Percentiles rank a stretch among this genome's conserved stretches.
Evolutionary conservation across 2,329 filamentous ascomycete species (phyloP).

Genomic region (Paecilomyces niveus): DNA sequence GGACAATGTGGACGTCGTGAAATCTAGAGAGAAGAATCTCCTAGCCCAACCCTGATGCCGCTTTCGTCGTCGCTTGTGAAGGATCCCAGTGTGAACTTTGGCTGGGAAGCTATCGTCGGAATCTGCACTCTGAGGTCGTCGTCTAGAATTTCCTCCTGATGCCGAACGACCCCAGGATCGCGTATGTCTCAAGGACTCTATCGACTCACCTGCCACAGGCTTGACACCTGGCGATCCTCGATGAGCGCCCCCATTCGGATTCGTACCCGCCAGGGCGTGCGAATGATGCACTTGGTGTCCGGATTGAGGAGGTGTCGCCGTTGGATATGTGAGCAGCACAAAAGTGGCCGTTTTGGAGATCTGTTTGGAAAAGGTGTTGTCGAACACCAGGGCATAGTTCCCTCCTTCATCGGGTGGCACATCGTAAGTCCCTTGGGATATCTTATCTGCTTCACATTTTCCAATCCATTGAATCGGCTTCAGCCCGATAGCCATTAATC

Average conservation of each 20-base stretch:
- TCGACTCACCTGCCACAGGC: conserved; percentile 40
- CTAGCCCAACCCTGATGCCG: conserved; percentile 88
- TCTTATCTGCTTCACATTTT: conserved; percentile 94
- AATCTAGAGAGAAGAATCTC: conserved; percentile 93
- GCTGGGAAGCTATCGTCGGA: conserved; percentile 20
- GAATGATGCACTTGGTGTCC: conserved; percentile 43
- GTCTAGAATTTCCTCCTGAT: conserved; percentile 13
- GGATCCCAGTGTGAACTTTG: conserved; percentile 71
- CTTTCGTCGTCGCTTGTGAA: conserved; percentile 88
- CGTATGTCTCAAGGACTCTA: conserved; percentile 42
- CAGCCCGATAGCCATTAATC: conserved; percentile 55
- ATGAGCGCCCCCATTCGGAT: conserved; percentile 11
- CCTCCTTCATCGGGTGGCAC: conserved; percentile 68
- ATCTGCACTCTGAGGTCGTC: conserved; percentile 16
- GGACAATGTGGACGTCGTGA: conserved; percentile 84
- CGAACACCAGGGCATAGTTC: conserved; percentile 94
- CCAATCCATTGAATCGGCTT: conserved; percentile 71
- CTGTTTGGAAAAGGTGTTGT: conserved; percentile 97
- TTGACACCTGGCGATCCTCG: conserved; percentile 25
- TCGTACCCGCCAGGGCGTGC: conserved; percentile 45
- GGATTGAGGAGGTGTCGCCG: conserved; percentile 48
- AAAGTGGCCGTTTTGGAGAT: conserved; percentile 92
- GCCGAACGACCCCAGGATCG: conserved; percentile 17
- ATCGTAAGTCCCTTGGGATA: conserved; percentile 82
- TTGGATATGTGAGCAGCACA: conserved; percentile 88